Evolutionary conservation across 208 protist genomes (phyloP), one percentile per base, ranked within the genome.

Genomic region (Acanthamoeba lenticulata): DNA sequence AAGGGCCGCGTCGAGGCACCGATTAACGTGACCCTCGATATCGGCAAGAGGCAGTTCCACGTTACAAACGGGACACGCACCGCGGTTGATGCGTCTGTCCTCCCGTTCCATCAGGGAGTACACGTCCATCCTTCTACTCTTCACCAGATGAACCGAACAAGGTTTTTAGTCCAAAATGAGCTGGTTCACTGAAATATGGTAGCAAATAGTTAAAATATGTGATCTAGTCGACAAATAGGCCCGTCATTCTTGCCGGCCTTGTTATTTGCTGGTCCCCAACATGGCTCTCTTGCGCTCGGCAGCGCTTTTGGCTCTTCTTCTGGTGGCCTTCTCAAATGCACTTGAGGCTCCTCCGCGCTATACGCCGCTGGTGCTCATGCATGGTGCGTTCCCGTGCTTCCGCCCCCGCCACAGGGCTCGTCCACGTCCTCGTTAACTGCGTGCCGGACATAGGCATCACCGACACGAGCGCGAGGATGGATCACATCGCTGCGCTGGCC

Each of bases 21-120:
- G 69, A 36, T 79, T 79, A 36, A 79, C 69, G 69, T 79, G 69
- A 36, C 38, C 36, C 69, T 79, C 69, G 69, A 79, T 79, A n/a
- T 79, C 69, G 2, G 69, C 69, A n/a, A 79, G 34, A n/a, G 69
- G 9, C 36, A 79, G 32, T 36, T 79, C 69, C 36, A 47, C 38
- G 24, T 79, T 79, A 36, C 69, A 79, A n/a, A 79, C 69, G 34
- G 69, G 69, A 29, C 69, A 79, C 38, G 69, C 69, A 17, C 69
- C 69, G 36, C 69, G 69, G 69, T 79, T 79, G 36, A 38, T n/a
- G 34, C 69, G 69, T 36, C 69, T 17, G 69, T 79, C 69, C 69
- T 79, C 69, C 32, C 27, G 11, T 15, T 79, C 69, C 69, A 79
- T 38, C 69, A 79, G 17, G 4, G 36, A 3, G 36, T 79, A 79